A percentile compares a stretch with the other conserved stretches of the same genome.
phyloP scores from a whole-genome alignment of 345 rosid species.

The Zanthoxylum bungeanum region DNA sequence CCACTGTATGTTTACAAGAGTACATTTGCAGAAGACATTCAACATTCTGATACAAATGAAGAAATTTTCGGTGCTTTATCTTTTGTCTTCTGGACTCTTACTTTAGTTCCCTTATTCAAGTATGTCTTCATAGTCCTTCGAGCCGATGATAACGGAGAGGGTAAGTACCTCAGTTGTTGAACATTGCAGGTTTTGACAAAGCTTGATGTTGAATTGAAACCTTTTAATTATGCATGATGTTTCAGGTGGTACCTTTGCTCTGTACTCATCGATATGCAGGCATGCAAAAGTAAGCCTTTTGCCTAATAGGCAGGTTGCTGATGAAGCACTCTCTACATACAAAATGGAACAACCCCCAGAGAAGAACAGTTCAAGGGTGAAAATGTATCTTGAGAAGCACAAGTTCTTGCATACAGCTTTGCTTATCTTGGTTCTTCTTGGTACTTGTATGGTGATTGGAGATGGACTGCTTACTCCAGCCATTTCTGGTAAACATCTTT shows the following conservation, averaged over 20 bases:
- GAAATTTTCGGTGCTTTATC: constrained; percentile 95
- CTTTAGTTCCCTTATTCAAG: constrained; percentile 86
- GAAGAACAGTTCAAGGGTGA: constrained; percentile 59
- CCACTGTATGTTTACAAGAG: constrained; percentile 94
- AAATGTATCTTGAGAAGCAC: constrained; percentile 74
- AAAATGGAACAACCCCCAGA: constrained; percentile 75
- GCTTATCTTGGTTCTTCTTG: constrained; percentile 89
- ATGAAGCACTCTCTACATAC: constrained; percentile 96
- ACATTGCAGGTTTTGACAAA: not conserved
- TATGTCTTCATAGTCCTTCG: constrained; percentile 94
- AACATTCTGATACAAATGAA: constrained; percentile 86
- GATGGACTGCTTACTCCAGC: constrained; percentile 98
- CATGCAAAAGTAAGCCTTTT: constrained; percentile 92
- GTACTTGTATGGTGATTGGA: constrained; percentile 99
- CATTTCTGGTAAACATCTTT: constrained; percentile 66
- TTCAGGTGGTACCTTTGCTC: constrained; percentile 93
- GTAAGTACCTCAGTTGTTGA: constrained; percentile 32
- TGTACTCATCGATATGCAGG: constrained; percentile 89
- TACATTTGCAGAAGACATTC: constrained; percentile 97
- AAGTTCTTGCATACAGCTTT: constrained; percentile 85
- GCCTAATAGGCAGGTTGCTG: constrained; percentile 88
- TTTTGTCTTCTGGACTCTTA: constrained; percentile 98
- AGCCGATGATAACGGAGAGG: constrained; percentile 98
- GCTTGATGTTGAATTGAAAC: not conserved
- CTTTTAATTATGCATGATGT: constrained; percentile 14